Evolutionary conservation across 2,329 filamentous ascomycete species (phyloP), one percentile per base, ranked within the genome.

Genomic region (Dactylellina drechsleri): DNA sequence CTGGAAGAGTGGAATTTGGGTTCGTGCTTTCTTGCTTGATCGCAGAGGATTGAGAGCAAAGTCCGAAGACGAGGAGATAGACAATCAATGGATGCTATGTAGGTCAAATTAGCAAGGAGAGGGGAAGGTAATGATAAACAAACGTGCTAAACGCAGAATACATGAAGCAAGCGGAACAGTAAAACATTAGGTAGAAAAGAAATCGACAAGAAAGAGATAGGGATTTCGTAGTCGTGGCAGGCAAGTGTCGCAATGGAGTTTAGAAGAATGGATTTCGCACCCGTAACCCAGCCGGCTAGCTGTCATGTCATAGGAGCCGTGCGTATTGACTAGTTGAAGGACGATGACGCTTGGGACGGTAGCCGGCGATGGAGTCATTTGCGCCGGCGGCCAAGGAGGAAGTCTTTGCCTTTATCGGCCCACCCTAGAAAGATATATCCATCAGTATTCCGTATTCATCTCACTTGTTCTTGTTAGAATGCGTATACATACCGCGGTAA

Each of bases 351-450:
- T 50, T 74, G n/a, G 62, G 70, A 74, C 57, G 70, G 70, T 74
- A 74, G 70, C 70, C 70, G 70, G 70, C 70, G 70, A 45, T 74
- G 70, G 62, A 74, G 70, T 74, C 70, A 74, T 74, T 74, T 74
- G 36, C 62, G 68, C 16, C 68, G 70, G 50, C 68, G 68, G 28
- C 70, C 62, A 36, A 74, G 53, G 31, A 74, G 62, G 58, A 67
- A 67, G 64, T 86, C 85, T 82, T 86, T 87, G 47, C 85, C 86
- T 79, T 85, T 86, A 60, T 86, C 85, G 6, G 86, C 82, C 56
- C 86, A 79, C 2, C 83, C 84, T 79, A 83, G 83, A 43, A 80
- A 78, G 64, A 79, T 78, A 61, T 53, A 49, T 76, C 43, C 60
- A 36, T 31, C 52, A 49, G 26, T 28, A 31, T 4, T 23, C 13